Conservation (phyloP, 1,284 basidiomycete genomes). For the Ganoderma meredithae region DNA sequence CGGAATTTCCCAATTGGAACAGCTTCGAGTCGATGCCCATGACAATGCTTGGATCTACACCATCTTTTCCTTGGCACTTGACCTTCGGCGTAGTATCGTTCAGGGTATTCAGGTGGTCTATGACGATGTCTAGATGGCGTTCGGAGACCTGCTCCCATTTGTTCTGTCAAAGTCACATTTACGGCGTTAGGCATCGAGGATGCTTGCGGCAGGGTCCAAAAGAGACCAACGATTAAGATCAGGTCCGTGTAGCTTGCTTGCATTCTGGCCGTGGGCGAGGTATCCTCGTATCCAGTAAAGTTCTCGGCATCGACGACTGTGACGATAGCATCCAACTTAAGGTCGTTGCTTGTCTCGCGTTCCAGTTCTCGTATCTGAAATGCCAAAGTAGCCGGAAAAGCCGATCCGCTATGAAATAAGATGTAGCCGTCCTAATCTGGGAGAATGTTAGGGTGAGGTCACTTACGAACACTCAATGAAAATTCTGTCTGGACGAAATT, state of each 20-base stretch:
- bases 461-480: slow-evolving; percentile 92
- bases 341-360: slow-evolving; percentile 72
- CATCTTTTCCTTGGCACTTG: slow-evolving; percentile 66
- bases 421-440: slow-evolving; percentile 16
- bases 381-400: slow-evolving; percentile 89
- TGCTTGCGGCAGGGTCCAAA: neutral
- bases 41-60: slow-evolving; percentile 77
- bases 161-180: slow-evolving; percentile 55
- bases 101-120: slow-evolving; percentile 88
- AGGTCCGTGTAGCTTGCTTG: slow-evolving; percentile 94
- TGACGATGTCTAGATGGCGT: slow-evolving; percentile 77
- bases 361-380: slow-evolving; percentile 92
- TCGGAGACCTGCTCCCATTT: slow-evolving; percentile 89
- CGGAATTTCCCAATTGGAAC: slow-evolving; percentile 53
- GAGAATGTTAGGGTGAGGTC: neutral
- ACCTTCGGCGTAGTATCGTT: slow-evolving; percentile 91
- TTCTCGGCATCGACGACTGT: slow-evolving; percentile 93
- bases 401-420: slow-evolving; percentile 68
- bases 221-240: slow-evolving; percentile 70
- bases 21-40: slow-evolving; percentile 87
- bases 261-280: slow-evolving; percentile 87
- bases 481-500: slow-evolving; percentile 84
- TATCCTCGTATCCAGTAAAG: slow-evolving; percentile 90
- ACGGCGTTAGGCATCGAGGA: neutral
- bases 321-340: slow-evolving; percentile 87